Base-by-base conservation (phyloP, 2,329 filamentous ascomycete genomes). In the Coleophoma eucalyptorum region DNA sequence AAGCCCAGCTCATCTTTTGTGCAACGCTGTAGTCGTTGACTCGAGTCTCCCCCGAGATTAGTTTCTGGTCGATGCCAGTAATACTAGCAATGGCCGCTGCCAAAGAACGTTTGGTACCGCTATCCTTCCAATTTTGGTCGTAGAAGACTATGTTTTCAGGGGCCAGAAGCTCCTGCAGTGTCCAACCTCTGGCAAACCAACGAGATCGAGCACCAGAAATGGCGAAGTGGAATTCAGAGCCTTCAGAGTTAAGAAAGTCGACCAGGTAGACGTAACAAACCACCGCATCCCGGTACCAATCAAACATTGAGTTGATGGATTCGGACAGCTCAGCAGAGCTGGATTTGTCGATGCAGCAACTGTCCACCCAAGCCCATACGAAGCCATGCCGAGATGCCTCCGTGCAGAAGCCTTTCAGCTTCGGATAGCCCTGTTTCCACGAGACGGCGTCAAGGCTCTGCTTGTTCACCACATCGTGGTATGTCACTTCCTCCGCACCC, bases 1-100 rank as follows among this genome's bases (percentile, higher is more conserved):
- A 56, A 12, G 63, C 65, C 68, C 68, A 70, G 13, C 58, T 65
- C 65, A 70, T 69, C 38, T 62, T 59, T 45, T 55, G 3, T 55
- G 68, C 65, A 58, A 69, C 7, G 5, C 26, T 26, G 26, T 26
- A 20, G 11, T 46, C 34, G 3, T 34, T 20, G 3, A 68, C 67
- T 12, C 67, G 68, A 0, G 49, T 51, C n/a, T 48, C 45, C 13
- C 48, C 42, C n/a, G 31, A 21, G 8, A 54, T 8, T 11, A 46
- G 8, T 2, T 40, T 32, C 18, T 43, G 26, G 10, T 26, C 26
- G 32, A 52, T 52, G 5, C 40, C 41, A 18, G 41, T 43, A 8
- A 43, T 43, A 15, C 21, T 19, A 18, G 41, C 6, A 26, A 43
- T 43, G 7, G 21, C 18, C 7, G 5, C 41, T 43, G 21, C 41